Percentiles rank a stretch among this genome's conserved stretches.
Evolutionary conservation across 805 yeast species (phyloP).

Genomic region (Pichia paraexigua): DNA sequence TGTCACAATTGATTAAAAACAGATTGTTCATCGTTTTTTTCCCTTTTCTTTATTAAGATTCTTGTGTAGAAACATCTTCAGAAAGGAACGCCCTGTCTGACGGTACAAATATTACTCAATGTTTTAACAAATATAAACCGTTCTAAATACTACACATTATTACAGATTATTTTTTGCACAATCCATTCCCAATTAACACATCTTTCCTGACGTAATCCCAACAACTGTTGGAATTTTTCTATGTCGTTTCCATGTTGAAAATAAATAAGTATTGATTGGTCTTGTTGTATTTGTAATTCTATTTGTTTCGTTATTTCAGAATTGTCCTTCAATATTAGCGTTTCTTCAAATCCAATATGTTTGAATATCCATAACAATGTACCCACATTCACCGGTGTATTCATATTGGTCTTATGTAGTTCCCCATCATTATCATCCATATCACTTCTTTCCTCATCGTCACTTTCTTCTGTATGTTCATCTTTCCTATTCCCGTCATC

Average conservation of each 20-base stretch:
- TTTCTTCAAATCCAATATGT: slow-evolving; percentile 3
- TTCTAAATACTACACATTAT: neutral
- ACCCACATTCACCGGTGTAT: neutral
- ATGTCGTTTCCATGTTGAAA: neutral
- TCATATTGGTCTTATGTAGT: neutral
- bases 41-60: too few species aligned
- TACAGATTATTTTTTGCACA: slow-evolving; percentile 46
- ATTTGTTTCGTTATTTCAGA: neutral
- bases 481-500: neutral
- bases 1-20: too few species aligned
- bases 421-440: neutral
- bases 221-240: neutral
- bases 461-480: slow-evolving; percentile 3
- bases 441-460: neutral
- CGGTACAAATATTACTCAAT: too few species aligned
- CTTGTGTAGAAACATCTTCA: too few species aligned
- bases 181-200: slow-evolving; percentile 57
- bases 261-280: neutral
- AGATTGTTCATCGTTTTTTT: too few species aligned
- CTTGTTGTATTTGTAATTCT: neutral
- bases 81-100: too few species aligned
- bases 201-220: slow-evolving; percentile 12
- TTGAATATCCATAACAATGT: slow-evolving; percentile 7
- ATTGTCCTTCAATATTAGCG: neutral
- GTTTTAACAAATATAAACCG: neutral